These are phyloP conservation scores for Vinca minor DNA, from an alignment of 257 asterid species.

Conservation along the genomic window DNA sequence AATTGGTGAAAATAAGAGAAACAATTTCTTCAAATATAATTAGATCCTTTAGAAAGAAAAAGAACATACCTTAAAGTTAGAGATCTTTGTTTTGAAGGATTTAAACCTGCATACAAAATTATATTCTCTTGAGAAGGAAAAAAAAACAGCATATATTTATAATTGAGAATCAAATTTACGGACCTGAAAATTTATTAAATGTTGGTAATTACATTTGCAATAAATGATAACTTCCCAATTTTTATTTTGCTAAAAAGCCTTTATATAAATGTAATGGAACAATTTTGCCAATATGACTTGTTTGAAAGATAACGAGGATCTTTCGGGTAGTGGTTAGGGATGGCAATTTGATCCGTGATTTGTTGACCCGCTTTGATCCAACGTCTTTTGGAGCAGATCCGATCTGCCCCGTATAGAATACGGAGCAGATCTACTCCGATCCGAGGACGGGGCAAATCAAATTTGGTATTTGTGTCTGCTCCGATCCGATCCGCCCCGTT, in stretches of 20 bases:
- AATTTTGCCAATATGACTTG: not conserved
- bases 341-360: too few species aligned
- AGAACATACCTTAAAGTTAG: not conserved
- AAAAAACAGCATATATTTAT: not conserved
- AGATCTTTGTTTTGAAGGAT: not conserved
- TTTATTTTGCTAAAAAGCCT: not conserved
- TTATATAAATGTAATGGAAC: not conserved
- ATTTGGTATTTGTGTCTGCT: too few species aligned
- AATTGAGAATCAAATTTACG: not conserved
- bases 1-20: too few species aligned
- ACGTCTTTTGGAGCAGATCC: too few species aligned
- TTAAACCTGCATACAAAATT: not conserved
- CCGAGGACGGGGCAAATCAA: too few species aligned
- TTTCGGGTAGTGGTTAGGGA: not conserved
- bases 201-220: too few species aligned
- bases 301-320: not conserved
- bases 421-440: too few species aligned
- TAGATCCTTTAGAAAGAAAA: too few species aligned
- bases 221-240: not conserved
- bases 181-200: not conserved
- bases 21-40: too few species aligned
- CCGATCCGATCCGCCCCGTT: too few species aligned
- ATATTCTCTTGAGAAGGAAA: not conserved
- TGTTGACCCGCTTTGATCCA: too few species aligned
- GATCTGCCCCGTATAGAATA: too few species aligned